Conservation (phyloP, 2,329 filamentous ascomycete genomes). For the Xylariaceae sp. region DNA sequence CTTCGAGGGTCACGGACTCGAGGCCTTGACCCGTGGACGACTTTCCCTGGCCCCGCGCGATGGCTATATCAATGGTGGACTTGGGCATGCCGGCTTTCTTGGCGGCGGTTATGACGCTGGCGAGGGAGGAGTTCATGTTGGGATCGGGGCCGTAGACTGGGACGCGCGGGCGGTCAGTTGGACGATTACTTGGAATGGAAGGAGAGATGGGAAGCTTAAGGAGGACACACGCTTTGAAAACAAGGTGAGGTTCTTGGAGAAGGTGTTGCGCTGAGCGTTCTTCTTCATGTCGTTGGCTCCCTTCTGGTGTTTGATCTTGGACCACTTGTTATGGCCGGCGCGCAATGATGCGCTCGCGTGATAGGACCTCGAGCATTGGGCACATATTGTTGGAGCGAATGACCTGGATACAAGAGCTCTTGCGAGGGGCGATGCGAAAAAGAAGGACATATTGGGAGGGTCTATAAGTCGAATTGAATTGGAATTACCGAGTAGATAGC, state of each 20-base stretch:
- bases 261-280: constrained; percentile 61
- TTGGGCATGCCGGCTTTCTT: constrained; percentile 88
- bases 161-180: constrained; percentile 10
- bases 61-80: constrained; percentile 74
- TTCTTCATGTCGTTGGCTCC: constrained; percentile 79
- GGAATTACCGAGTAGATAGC: neutral
- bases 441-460: constrained; percentile 13
- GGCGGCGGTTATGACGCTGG: constrained; percentile 66
- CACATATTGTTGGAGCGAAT: constrained; percentile 32
- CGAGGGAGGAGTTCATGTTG: constrained; percentile 70
- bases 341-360: constrained; percentile 37
- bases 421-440: constrained; percentile 8
- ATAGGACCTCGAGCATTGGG: constrained; percentile 45
- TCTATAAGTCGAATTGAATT: neutral
- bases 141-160: constrained; percentile 72
- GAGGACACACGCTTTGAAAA: constrained; percentile 63
- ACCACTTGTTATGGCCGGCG: constrained; percentile 89
- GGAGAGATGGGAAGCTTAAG: too few relatives aligned
- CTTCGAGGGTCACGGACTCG: constrained; percentile 76
- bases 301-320: constrained; percentile 94
- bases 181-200: neutral
- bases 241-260: constrained; percentile 69
- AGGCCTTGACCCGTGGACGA: constrained; percentile 70
- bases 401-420: constrained; percentile 9
- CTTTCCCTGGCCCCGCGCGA: constrained; percentile 83